Conservation (phyloP, 1,284 basidiomycete species). For the Phellinidium pouzarii region DNA sequence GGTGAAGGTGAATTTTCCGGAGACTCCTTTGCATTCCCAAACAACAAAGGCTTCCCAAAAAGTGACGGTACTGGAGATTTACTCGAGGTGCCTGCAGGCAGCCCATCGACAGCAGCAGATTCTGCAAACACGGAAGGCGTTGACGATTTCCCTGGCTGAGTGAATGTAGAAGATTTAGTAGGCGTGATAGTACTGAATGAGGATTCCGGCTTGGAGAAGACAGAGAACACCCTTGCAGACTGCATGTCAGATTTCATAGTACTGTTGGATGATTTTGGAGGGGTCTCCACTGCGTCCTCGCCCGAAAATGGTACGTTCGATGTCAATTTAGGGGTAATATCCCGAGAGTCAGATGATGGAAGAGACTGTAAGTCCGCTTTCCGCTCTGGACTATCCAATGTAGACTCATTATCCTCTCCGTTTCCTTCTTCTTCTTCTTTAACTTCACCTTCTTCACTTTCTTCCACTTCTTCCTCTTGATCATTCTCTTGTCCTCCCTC, state of each 20-base stretch:
- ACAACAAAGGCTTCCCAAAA: neutral
- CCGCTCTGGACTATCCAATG: neutral
- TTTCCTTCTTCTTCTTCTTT: constrained; percentile 26
- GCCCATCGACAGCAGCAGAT: too few species aligned
- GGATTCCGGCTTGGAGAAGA: constrained; percentile 17
- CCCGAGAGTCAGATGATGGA: neutral
- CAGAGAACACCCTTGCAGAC: neutral
- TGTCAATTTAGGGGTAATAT: neutral
- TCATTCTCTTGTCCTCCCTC: constrained; percentile 24
- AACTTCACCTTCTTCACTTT: constrained; percentile 29
- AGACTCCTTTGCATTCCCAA: neutral
- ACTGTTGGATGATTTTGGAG: neutral
- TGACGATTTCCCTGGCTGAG: too few species aligned
- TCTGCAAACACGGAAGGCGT: too few species aligned
- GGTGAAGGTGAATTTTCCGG: neutral
- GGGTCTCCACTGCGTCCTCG: neutral
- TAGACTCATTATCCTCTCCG: constrained; percentile 17
- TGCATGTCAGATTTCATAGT: neutral
- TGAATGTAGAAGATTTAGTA: neutral
- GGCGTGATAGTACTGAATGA: neutral
- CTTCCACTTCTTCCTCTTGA: constrained; percentile 23
- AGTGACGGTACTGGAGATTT: too few species aligned
- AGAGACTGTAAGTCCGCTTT: neutral
- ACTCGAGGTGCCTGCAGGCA: too few species aligned
- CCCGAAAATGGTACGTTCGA: neutral